These are phyloP conservation scores for Candida sphagnicola DNA, from an alignment of 805 yeast genomes.

Conservation along the genomic window DNA sequence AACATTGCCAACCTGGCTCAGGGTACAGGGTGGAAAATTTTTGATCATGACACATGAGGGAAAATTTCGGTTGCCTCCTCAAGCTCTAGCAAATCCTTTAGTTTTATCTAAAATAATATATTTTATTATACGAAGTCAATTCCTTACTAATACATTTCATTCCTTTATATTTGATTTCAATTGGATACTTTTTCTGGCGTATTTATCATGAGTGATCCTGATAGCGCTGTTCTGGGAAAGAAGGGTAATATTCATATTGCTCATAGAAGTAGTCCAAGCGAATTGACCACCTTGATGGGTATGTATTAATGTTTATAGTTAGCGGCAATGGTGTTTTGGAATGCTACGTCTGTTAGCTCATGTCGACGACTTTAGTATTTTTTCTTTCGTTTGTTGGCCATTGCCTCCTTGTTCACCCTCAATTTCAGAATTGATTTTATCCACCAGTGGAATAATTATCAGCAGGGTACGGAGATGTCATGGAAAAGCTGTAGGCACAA, in stretches of 20 bases:
- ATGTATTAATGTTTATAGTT: conserved; percentile 9
- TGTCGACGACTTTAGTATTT: too few species aligned
- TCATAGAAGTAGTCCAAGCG: conserved; percentile 96
- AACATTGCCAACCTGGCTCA: neutral
- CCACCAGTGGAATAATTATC: too few species aligned
- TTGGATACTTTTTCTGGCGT: too few species aligned
- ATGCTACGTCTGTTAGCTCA: too few species aligned
- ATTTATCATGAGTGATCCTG: conserved; percentile 2
- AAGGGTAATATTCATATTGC: conserved; percentile 71
- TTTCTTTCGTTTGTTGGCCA: too few species aligned
- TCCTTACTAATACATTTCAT: neutral
- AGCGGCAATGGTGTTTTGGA: too few species aligned
- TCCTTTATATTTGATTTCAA: neutral
- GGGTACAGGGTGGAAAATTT: neutral
- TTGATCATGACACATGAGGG: neutral
- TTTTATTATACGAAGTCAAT: neutral
- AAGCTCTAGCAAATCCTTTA: neutral
- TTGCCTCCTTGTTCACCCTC: too few species aligned
- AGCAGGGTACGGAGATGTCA: too few species aligned
- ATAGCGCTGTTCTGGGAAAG: conserved; percentile 15
- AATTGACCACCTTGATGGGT: conserved; percentile 80
- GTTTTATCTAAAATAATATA: too few species aligned
- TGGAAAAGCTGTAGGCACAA: too few species aligned
- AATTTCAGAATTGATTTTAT: too few species aligned
- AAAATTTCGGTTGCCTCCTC: conserved; percentile 1